phyloP scores from a whole-genome alignment of 805 yeast species.

The Monosporozyma yasuniensis region DNA sequence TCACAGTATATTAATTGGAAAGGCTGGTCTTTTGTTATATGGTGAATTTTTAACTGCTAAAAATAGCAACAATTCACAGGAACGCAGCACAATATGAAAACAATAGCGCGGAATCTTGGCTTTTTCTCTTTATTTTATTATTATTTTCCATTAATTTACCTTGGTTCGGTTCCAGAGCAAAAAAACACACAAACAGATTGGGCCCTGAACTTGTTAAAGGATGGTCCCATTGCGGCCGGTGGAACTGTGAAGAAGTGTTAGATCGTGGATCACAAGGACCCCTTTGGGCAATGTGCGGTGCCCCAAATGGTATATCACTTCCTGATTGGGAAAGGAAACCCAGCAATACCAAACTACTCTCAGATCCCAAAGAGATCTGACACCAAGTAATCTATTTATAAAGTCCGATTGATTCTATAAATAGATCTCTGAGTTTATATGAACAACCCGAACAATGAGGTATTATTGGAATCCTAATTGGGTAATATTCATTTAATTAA shows the following conservation, averaged over 20 bases:
- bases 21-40: neutral
- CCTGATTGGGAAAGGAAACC: neutral
- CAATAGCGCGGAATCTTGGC: neutral
- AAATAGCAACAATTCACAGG: neutral
- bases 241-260: too few relatives aligned
- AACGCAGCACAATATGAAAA: neutral
- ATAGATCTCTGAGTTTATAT: too few relatives aligned
- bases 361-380: neutral
- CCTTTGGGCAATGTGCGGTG: too few relatives aligned
- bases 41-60: neutral
- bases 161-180: too few relatives aligned
- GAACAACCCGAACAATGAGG: too few relatives aligned
- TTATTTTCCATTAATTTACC: too few relatives aligned
- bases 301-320: too few relatives aligned
- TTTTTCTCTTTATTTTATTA: too few relatives aligned
- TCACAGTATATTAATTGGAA: neutral
- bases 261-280: too few relatives aligned
- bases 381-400: neutral
- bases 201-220: too few relatives aligned
- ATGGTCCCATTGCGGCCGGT: too few relatives aligned
- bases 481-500: neutral
- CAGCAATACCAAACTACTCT: neutral
- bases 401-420: neutral
- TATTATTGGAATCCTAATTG: neutral
- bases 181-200: too few relatives aligned